These are phyloP conservation scores for Botrytis sinoallii DNA, from an alignment of 2,329 filamentous ascomycete genomes.

Conservation along the genomic window DNA sequence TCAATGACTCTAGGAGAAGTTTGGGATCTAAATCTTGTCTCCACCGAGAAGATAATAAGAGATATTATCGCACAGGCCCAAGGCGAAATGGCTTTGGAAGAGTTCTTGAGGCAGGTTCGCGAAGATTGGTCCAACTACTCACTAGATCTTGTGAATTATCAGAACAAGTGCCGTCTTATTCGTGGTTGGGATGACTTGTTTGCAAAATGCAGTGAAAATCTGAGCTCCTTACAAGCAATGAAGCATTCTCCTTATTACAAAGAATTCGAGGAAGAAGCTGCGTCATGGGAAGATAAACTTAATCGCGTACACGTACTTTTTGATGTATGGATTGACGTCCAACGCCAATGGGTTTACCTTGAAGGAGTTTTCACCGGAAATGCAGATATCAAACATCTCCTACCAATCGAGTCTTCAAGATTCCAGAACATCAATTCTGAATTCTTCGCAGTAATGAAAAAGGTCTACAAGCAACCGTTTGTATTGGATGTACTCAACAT, in stretches of 20 bases:
- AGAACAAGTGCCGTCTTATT: constrained; percentile 96
- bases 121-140: constrained; percentile 97
- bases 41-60: constrained; percentile 82
- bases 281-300: constrained; percentile 95
- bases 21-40: constrained; percentile 90
- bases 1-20: constrained; percentile 98
- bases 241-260: constrained; percentile 99
- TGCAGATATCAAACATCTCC: constrained; percentile 95
- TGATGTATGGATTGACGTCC: constrained; percentile 99
- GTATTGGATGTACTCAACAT: constrained; percentile 96
- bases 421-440: constrained; percentile 99
- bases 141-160: constrained; percentile 92
- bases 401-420: constrained; percentile 92
- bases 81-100: constrained; percentile 96
- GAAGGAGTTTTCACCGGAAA: constrained; percentile 99
- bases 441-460: constrained; percentile 99
- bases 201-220: constrained; percentile 95
- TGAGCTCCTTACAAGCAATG: constrained; percentile 98
- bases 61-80: constrained; percentile 95
- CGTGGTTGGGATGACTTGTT: constrained; percentile 98
- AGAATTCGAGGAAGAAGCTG: constrained; percentile 96
- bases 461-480: constrained; percentile 93
- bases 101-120: constrained; percentile 93
- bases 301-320: constrained; percentile 97
- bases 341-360: constrained; percentile 98